A percentile compares a stretch with the other conserved stretches of the same genome.
These are phyloP conservation scores for Xylariales sp. DNA, from an alignment of 2,329 filamentous ascomycete genomes.

Conservation along the genomic window DNA sequence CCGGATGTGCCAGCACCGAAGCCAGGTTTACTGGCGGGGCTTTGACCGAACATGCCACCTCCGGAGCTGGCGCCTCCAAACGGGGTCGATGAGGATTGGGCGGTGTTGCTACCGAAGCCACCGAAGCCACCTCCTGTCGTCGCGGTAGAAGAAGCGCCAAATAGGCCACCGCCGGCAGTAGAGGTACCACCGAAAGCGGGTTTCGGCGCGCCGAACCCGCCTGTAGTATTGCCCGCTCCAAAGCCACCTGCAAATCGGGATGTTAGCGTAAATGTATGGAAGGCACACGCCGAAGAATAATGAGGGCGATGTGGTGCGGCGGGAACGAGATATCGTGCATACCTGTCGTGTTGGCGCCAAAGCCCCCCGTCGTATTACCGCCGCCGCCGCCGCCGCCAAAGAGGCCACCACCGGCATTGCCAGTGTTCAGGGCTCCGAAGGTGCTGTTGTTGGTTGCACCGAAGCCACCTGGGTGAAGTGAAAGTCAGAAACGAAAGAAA, in stretches of 20 bases:
- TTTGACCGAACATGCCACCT: background rate
- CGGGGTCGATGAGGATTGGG: conserved; percentile 25
- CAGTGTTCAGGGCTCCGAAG: conserved; percentile 25
- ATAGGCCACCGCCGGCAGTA: conserved; percentile 39
- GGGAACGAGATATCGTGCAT: conserved; percentile 27
- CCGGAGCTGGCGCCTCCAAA: conserved; percentile 29
- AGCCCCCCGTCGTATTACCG: conserved; percentile 24
- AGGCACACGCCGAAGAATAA: background rate
- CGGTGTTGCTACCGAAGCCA: conserved; percentile 35
- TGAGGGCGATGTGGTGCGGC: too few relatives aligned
- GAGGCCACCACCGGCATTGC: conserved; percentile 30
- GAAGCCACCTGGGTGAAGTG: conserved; percentile 22
- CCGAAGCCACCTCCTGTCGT: conserved; percentile 30
- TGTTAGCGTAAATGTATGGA: conserved; percentile 15
- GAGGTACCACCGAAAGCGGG: conserved; percentile 22
- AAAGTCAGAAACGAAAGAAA: conserved; percentile 26
- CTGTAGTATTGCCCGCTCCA: conserved; percentile 27
- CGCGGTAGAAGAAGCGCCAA: conserved; percentile 36
- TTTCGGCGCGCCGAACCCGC: conserved; percentile 14
- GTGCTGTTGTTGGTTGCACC: conserved; percentile 29
- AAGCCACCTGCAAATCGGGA: conserved; percentile 24
- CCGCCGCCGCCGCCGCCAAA: conserved; percentile 32
- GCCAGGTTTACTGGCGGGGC: conserved; percentile 12
- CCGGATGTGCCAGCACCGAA: conserved; percentile 32
- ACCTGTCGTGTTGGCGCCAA: conserved; percentile 33